Evolutionary conservation across 2,329 filamentous ascomycete genomes (phyloP).

Genomic region (Cercospora zeae-maydis): DNA sequence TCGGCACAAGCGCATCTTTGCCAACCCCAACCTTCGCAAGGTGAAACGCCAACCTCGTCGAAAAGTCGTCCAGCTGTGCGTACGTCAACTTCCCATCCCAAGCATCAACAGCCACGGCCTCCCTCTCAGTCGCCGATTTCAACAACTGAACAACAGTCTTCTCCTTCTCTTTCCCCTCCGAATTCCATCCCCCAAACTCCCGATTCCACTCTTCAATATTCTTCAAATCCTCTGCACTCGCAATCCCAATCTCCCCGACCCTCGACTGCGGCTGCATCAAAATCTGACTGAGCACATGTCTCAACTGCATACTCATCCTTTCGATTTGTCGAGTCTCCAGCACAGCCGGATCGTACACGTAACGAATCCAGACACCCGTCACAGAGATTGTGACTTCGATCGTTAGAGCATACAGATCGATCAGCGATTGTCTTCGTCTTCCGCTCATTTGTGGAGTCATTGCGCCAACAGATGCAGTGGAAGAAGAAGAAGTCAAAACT

Average conservation of each 20-base stretch:
- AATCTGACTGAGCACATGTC: constrained; percentile 13
- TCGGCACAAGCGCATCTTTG: constrained; percentile 15
- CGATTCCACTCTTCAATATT: constrained; percentile 24
- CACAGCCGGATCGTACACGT: constrained; percentile 8
- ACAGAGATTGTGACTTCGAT: constrained; percentile 12
- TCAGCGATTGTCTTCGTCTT: constrained; percentile 1
- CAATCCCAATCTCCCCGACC: constrained; percentile 6
- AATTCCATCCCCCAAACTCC: neutral
- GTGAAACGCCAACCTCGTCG: constrained; percentile 3
- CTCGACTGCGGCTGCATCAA: constrained; percentile 12
- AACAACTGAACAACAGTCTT: constrained; percentile 26
- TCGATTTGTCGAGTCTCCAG: constrained; percentile 4
- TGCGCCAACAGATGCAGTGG: neutral
- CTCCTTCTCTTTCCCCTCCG: neutral
- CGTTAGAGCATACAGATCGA: constrained; percentile 4
- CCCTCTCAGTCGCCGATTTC: constrained; percentile 16
- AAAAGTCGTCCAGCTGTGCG: constrained; percentile 24
- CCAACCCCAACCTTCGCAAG: constrained; percentile 2
- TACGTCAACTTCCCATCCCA: constrained; percentile 33
- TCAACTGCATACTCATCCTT: constrained; percentile 6
- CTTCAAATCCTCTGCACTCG: constrained; percentile 17
- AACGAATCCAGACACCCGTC: constrained; percentile 6
- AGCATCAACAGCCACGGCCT: constrained; percentile 28
- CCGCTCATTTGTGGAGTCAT: neutral
- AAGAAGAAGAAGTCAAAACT: constrained; percentile 20